Percentiles rank a stretch among this genome's conserved stretches.
Evolutionary conservation across 2,329 filamentous ascomycete species (phyloP).

Genomic region (Phaeosphaeriaceae sp.): DNA sequence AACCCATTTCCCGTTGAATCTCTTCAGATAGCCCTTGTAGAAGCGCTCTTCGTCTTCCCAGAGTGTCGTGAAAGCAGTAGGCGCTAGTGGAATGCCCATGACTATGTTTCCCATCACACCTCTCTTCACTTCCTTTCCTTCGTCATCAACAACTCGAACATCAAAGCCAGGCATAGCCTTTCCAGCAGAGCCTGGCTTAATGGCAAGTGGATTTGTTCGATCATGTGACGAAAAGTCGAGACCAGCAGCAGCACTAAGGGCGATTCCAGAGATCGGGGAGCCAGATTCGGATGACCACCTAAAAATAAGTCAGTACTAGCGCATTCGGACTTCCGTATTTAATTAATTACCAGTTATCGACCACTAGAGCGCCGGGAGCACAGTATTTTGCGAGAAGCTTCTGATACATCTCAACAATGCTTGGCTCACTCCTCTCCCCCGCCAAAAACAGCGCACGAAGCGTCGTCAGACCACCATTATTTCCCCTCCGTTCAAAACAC

Average conservation of each 20-base stretch:
- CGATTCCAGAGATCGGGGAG: constrained; percentile 70
- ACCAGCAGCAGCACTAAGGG: constrained; percentile 68
- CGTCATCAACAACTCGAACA: constrained; percentile 81
- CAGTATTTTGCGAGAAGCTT: constrained; percentile 71
- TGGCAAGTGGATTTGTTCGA: constrained; percentile 58
- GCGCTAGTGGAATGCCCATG: constrained; percentile 79
- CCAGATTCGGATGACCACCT: constrained; percentile 73
- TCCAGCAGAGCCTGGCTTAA: constrained; percentile 86
- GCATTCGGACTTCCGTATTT: too few species aligned
- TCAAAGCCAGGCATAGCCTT: constrained; percentile 93
- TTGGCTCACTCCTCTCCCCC: constrained; percentile 87
- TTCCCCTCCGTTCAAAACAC: constrained; percentile 67
- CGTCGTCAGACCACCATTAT: constrained; percentile 71
- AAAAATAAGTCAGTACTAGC: too few species aligned
- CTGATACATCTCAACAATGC: constrained; percentile 82
- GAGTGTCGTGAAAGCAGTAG: constrained; percentile 82
- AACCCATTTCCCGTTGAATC: constrained; percentile 82
- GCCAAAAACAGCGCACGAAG: constrained; percentile 82
- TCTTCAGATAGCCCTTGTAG: constrained; percentile 81
- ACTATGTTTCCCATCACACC: constrained; percentile 93
- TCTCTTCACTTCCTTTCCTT: constrained; percentile 71
- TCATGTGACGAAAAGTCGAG: constrained; percentile 56
- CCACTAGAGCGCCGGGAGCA: constrained; percentile 65
- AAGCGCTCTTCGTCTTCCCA: constrained; percentile 88
- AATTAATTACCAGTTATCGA: constrained; percentile 66